phyloP scores from a whole-genome alignment of 2,329 filamentous ascomycete genomes.

The Diplodia scrobiculata region DNA sequence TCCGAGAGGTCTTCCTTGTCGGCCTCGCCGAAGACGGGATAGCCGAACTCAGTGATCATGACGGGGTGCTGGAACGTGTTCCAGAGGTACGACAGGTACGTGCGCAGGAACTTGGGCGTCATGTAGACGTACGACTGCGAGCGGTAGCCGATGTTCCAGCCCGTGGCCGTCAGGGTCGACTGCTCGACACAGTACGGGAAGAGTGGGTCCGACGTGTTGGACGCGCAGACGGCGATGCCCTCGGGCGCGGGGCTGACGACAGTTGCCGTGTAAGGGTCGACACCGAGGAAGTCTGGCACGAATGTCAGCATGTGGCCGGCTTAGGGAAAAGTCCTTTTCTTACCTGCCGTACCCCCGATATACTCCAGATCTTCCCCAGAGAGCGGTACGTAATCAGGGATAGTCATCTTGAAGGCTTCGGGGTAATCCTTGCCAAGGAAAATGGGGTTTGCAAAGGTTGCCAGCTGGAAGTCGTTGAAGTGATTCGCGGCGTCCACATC shows the following conservation, averaged over 20 bases:
- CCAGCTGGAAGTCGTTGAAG: conserved; percentile 18
- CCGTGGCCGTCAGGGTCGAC: conserved; percentile 51
- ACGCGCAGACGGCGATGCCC: conserved; percentile 44
- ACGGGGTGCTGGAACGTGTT: conserved; percentile 58
- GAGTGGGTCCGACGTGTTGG: conserved; percentile 40
- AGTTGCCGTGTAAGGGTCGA: conserved; percentile 43
- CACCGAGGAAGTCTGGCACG: conserved; percentile 41
- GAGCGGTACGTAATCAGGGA: conserved; percentile 16
- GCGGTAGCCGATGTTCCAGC: conserved; percentile 61
- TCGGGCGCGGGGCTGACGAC: conserved; percentile 41
- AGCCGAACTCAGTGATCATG: conserved; percentile 44
- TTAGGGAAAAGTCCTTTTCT: conserved; percentile 31
- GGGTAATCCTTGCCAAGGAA: conserved; percentile 53
- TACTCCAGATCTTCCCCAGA: conserved; percentile 12
- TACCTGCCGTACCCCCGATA: conserved; percentile 14
- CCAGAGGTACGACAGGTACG: conserved; percentile 60
- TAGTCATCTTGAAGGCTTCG: conserved; percentile 40
- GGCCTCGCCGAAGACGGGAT: conserved; percentile 42
- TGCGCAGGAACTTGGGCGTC: conserved; percentile 60
- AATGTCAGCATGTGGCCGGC: conserved; percentile 38
- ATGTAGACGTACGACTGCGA: conserved; percentile 61
- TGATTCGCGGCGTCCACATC: conserved; percentile 20
- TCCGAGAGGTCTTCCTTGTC: conserved; percentile 37
- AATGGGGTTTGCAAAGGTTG: conserved; percentile 46
- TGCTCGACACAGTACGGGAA: conserved; percentile 44